These are phyloP conservation scores for Neltuma alba DNA, from an alignment of 306 rosid genomes.

Conservation along the genomic window DNA sequence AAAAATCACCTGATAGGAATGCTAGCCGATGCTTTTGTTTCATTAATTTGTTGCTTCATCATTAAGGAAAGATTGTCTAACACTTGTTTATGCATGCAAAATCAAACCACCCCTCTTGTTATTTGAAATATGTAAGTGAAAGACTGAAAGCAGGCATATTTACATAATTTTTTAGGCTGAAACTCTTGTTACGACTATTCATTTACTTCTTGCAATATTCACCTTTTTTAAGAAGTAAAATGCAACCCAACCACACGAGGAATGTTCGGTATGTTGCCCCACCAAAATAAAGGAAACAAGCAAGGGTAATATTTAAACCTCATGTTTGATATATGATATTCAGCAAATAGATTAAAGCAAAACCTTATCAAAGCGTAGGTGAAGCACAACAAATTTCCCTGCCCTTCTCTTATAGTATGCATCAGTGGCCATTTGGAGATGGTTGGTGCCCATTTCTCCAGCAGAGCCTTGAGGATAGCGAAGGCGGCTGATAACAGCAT, in stretches of 20 bases:
- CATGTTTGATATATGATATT: constrained; percentile 4
- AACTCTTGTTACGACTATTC: not conserved
- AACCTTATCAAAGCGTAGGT: constrained; percentile 97
- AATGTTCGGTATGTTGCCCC: not conserved
- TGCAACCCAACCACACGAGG: not conserved
- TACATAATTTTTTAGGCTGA: not conserved
- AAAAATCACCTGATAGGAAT: not conserved
- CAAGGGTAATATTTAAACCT: not conserved
- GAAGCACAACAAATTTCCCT: constrained; percentile 84
- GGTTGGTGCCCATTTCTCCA: constrained; percentile 44
- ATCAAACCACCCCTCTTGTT: not conserved
- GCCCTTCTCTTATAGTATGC: constrained; percentile 42
- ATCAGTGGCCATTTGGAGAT: constrained; percentile 57
- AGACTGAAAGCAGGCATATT: not conserved
- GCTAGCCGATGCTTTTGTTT: not conserved
- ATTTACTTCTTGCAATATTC: not conserved
- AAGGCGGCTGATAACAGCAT: constrained; percentile 80
- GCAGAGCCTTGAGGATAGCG: constrained; percentile 54
- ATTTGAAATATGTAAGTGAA: not conserved
- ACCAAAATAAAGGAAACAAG: not conserved
- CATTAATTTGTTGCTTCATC: not conserved
- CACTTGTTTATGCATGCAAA: not conserved
- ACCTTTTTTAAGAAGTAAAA: not conserved
- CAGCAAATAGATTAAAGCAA: constrained; percentile 6
- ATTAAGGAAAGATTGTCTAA: not conserved